These are phyloP conservation scores for Aphanomyces astaci DNA, from an alignment of 352 stramenopile species.

Conservation along the genomic window DNA sequence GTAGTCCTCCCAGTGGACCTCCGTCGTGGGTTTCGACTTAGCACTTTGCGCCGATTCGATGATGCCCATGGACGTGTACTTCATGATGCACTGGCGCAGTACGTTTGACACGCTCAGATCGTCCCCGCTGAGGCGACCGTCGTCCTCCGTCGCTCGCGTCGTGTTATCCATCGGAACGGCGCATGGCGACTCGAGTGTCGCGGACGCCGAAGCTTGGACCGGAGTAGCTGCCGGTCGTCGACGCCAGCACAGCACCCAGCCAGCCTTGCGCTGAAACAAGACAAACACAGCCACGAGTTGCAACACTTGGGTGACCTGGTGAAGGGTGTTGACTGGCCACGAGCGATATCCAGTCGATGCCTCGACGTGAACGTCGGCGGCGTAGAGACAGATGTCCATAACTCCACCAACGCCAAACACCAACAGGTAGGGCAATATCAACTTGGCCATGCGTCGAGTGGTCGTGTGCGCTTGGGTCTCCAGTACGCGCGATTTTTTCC, in stretches of 20 bases:
- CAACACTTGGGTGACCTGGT: conserved; percentile 66
- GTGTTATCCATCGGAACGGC: conserved; percentile 27
- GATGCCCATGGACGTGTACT: conserved; percentile 80
- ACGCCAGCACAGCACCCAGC: conserved; percentile 9
- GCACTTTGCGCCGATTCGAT: conserved; percentile 45
- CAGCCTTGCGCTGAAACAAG: conserved; percentile 66
- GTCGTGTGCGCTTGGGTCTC: conserved; percentile 70
- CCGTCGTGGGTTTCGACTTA: conserved; percentile 22
- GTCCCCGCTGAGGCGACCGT: conserved; percentile 23
- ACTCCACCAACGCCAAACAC: conserved; percentile 51
- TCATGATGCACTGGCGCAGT: conserved; percentile 77
- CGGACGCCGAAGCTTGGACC: neutral
- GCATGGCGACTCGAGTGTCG: neutral
- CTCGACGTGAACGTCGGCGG: conserved; percentile 32
- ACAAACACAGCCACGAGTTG: conserved; percentile 60
- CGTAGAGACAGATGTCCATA: conserved; percentile 45
- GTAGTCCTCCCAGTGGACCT: conserved; percentile 62
- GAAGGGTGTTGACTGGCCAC: conserved; percentile 46
- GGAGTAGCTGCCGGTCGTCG: neutral
- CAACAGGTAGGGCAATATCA: conserved; percentile 67
- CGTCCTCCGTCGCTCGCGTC: neutral
- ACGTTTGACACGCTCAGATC: conserved; percentile 69
- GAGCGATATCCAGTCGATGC: conserved; percentile 27
- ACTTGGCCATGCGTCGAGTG: conserved; percentile 73
- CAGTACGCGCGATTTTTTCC: conserved; percentile 59